A percentile compares a stretch with the other conserved stretches of the same genome.
Conservation (phyloP, 73 alveolate species). For the Paramecium tetraurelia region DNA sequence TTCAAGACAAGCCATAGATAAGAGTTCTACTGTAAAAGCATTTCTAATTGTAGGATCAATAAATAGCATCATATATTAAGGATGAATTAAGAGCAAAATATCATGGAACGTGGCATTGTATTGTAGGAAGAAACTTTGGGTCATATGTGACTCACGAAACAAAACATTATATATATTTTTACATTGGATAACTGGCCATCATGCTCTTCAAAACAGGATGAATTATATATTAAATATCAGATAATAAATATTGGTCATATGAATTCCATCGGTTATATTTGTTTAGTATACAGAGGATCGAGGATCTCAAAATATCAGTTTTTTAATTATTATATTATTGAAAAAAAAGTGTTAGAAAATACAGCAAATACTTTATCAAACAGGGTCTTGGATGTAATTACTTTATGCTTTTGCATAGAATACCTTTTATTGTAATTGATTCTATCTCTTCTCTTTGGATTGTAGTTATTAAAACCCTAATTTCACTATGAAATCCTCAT, state of each 20-base stretch:
- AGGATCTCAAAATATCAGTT: neutral
- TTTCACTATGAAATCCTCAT: neutral
- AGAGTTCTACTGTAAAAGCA: conserved; percentile 25
- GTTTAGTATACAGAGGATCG: neutral
- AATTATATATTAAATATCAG: neutral
- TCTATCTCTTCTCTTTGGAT: neutral
- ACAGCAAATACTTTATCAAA: neutral
- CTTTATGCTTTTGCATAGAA: neutral
- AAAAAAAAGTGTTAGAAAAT: neutral
- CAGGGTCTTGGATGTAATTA: neutral
- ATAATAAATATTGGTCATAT: neutral
- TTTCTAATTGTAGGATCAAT: neutral
- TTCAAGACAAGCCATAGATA: conserved; percentile 46
- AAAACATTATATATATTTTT: conserved; percentile 95
- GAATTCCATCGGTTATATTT: neutral
- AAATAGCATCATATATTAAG: conserved; percentile 57
- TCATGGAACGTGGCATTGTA: conserved; percentile 94
- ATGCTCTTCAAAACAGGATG: conserved; percentile 86
- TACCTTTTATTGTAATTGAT: neutral
- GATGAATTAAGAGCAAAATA: conserved; percentile 62
- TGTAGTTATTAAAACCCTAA: neutral
- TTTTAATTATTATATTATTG: neutral
- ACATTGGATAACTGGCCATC: conserved; percentile 95
- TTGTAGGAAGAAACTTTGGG: conserved; percentile 96
- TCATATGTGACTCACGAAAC: conserved; percentile 90